Evolutionary conservation across 352 stramenopile genomes (phyloP).

Genomic region (Globisporangium nagaii): DNA sequence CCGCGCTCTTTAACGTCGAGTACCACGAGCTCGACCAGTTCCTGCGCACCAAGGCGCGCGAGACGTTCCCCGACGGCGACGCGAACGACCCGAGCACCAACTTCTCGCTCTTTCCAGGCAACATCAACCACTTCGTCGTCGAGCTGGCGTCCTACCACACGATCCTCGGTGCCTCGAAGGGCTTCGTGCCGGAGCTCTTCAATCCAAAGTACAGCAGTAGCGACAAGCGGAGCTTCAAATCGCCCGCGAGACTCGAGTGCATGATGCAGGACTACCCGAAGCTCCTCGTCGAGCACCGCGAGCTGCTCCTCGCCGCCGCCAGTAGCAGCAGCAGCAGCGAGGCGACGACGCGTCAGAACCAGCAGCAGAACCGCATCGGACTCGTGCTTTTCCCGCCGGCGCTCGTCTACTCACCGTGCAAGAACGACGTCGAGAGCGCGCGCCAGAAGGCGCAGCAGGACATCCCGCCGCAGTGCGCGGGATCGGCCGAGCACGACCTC

Average conservation of each 20-base stretch:
- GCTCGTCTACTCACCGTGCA: constrained; percentile 71
- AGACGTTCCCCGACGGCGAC: constrained; percentile 49
- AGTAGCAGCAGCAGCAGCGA: constrained; percentile 1
- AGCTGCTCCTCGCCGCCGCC: constrained; percentile 11
- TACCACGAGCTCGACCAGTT: constrained; percentile 75
- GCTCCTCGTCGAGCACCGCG: constrained; percentile 30
- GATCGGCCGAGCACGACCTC: constrained; percentile 60
- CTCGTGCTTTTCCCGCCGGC: constrained; percentile 49
- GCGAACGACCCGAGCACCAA: constrained; percentile 48
- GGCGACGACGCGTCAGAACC: neutral
- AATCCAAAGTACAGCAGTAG: constrained; percentile 52
- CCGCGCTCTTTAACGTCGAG: constrained; percentile 64
- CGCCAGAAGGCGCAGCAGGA: constrained; percentile 41
- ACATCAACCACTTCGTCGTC: constrained; percentile 69
- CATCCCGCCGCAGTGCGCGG: constrained; percentile 57
- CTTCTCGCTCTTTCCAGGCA: constrained; percentile 61
- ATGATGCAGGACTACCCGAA: constrained; percentile 83
- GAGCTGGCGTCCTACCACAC: constrained; percentile 42
- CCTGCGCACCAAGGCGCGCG: constrained; percentile 33
- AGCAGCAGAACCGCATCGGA: constrained; percentile 21
- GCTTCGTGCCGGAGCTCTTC: constrained; percentile 64
- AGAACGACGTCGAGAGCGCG: constrained; percentile 59
- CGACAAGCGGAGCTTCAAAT: constrained; percentile 44
- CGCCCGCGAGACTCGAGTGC: constrained; percentile 60
- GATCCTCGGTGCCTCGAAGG: constrained; percentile 39